Evolutionary conservation across 805 yeast species (phyloP), one percentile per base, ranked within the genome.

Genomic region (Yarrowia sp.): DNA sequence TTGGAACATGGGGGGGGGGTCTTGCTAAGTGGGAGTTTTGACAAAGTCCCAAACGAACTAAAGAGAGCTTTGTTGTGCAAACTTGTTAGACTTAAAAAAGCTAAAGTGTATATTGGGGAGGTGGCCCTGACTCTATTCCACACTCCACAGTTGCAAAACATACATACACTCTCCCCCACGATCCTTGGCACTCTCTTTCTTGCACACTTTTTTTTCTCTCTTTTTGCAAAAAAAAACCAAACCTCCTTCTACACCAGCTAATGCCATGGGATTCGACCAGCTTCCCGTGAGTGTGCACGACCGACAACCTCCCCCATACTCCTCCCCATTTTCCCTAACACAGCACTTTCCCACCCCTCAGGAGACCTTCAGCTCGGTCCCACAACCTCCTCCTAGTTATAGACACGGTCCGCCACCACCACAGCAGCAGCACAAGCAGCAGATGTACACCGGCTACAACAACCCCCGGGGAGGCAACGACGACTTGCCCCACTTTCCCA

Each of bases 331-430:
- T 61, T 61, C 55, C 65, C 53, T 47, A 46, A 61, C 53, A 46
- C 66, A 61, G 66, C 66, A 61, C 55, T 61, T 61, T 61, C 66
- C 66, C 55, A 46, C 66, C 19, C 66, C 66, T 30, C 44, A 12
- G 15, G 66, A 61, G 44, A 46, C 66, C 44, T 58, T 58, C 64
- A 58, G n/a, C 39, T 43, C 64, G 19, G 64, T 43, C 33, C 50
- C 49, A 15, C 64, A 40, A 33, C 64, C 64, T 7, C 64, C 64
- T 13, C 64, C 64, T n/a, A 39, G 46, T 9, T 55, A 55, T 24
- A 55, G 61, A 55, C 61, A 55, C 46, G 61, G 61, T 0, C 38
- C 46, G 3, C 61, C 61, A 2, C 61, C 61, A 9, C 36, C 61
- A 19, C 60, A 34, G 9, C 58, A 50, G 19, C 56, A 50, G 10